Base-by-base conservation (phyloP, 2,329 filamentous ascomycete species). In the Zasmidium citrigriseum region DNA sequence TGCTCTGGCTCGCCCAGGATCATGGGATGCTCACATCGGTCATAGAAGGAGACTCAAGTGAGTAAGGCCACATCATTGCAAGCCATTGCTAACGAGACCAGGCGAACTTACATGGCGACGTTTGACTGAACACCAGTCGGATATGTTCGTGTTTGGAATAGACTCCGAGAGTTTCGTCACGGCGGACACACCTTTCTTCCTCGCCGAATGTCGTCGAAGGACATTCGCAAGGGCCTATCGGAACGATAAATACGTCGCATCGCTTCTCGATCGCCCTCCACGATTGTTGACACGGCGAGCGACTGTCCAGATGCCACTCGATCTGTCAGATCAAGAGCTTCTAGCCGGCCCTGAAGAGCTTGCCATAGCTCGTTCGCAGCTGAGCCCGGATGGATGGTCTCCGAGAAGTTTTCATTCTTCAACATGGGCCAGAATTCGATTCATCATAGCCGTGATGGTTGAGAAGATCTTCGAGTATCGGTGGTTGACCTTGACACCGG, bases 191-290 rank as follows among this genome's bases (percentile, higher is more conserved):
- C 65, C 63, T 0, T 60, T 63, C 27, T 67, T 64, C 34, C 58
- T 67, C 24, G 59, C 62, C 12, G 60, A 66, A 20, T 59, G 55
- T 41, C 22, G 63, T 23, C 46, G 63, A 16, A 60, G 54, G 38
- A 55, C 54, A 1, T 67, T 52, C 29, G 56, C 55, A 2, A 46
- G 14, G 27, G 55, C 55, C 14, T 62, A 55, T 38, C 54, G 57
- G 20, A 53, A 52, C 24, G 65, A 67, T 27, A 66, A 66, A 27
- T 58, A 57, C n/a, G 47, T 61, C 12, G 58, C 62, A 16, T 55
- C 54, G 5, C 44, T 63, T 0, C 64, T 64, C 45, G 55, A 63
- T 21, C 54, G 62, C 7, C 65, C 65, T 16, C 64, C 60, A 3
- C 47, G 65, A 0, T 55, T 66, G 20, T 18, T 56, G 20, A 23